Conservation (phyloP, 805 yeast genomes). For the Yarrowia hollandica region DNA sequence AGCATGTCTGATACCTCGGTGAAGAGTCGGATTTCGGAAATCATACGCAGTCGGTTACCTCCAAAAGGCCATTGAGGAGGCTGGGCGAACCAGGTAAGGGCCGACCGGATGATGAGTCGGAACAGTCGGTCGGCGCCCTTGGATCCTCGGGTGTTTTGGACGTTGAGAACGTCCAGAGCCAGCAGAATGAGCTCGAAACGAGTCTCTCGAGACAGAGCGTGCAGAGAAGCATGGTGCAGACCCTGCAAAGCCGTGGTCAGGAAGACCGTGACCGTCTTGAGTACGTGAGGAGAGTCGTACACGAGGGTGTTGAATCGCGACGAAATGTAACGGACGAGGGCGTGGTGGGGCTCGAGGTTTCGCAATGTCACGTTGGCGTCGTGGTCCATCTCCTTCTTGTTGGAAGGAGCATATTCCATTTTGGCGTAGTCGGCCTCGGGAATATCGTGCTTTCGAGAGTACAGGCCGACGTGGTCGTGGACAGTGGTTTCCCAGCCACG, state of each 20-base stretch:
- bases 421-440: slow-evolving; percentile 58
- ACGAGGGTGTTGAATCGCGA: slow-evolving; percentile 79
- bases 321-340: slow-evolving; percentile 63
- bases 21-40: slow-evolving; percentile 64
- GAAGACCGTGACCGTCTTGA: slow-evolving; percentile 46
- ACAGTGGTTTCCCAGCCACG: slow-evolving; percentile 69
- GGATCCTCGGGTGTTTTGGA: slow-evolving; percentile 53
- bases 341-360: slow-evolving; percentile 64
- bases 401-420: slow-evolving; percentile 91
- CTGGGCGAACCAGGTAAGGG: slow-evolving; percentile 74
- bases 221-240: slow-evolving; percentile 65
- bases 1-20: slow-evolving; percentile 50
- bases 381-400: slow-evolving; percentile 57
- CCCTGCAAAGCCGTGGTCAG: slow-evolving; percentile 49
- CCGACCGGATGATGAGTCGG: slow-evolving; percentile 58
- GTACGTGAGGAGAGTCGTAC: slow-evolving; percentile 66
- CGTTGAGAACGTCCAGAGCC: slow-evolving; percentile 61
- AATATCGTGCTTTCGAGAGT: slow-evolving; percentile 56
- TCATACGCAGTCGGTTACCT: slow-evolving; percentile 68
- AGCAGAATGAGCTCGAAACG: slow-evolving; percentile 74
- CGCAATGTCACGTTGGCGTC: slow-evolving; percentile 52
- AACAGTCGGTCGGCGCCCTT: slow-evolving; percentile 50
- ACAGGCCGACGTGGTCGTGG: slow-evolving; percentile 61
- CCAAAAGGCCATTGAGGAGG: slow-evolving; percentile 78
- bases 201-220: slow-evolving; percentile 74